Conservation (phyloP, 306 rosid genomes). For the Malus fusca region DNA sequence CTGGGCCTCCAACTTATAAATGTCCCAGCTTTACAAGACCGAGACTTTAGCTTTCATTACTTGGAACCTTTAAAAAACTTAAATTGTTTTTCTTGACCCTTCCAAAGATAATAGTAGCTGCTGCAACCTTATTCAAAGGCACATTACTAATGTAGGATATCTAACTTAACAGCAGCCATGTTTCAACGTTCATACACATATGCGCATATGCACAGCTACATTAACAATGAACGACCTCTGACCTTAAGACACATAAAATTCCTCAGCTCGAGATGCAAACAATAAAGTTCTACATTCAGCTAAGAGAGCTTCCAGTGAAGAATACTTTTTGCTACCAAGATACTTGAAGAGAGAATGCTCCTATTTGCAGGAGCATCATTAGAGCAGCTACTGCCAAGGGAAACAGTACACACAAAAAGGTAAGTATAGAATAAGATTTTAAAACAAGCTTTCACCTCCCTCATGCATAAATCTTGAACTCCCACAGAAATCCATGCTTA, state of each 20-base stretch:
- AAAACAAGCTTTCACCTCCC: background rate
- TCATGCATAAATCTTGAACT: background rate
- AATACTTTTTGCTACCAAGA: background rate
- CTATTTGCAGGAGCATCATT: background rate
- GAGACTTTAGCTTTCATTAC: background rate
- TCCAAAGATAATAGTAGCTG: background rate
- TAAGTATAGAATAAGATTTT: background rate
- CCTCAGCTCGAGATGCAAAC: background rate
- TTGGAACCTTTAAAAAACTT: background rate
- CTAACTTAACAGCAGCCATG: background rate
- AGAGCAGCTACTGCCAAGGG: background rate
- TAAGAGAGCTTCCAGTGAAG: background rate
- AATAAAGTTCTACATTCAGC: background rate
- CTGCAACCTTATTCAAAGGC: background rate
- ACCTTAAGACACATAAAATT: background rate
- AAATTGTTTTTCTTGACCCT: background rate
- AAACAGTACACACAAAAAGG: background rate
- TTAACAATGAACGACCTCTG: background rate
- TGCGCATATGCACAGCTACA: background rate
- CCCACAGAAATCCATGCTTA: background rate
- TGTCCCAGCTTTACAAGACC: background rate
- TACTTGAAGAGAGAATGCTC: background rate
- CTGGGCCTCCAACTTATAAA: background rate
- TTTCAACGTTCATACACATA: background rate
- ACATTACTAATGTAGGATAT: too few relatives aligned